phyloP scores from a whole-genome alignment of 2,329 filamentous ascomycete species.

The Atkinsonella hypoxylon region DNA sequence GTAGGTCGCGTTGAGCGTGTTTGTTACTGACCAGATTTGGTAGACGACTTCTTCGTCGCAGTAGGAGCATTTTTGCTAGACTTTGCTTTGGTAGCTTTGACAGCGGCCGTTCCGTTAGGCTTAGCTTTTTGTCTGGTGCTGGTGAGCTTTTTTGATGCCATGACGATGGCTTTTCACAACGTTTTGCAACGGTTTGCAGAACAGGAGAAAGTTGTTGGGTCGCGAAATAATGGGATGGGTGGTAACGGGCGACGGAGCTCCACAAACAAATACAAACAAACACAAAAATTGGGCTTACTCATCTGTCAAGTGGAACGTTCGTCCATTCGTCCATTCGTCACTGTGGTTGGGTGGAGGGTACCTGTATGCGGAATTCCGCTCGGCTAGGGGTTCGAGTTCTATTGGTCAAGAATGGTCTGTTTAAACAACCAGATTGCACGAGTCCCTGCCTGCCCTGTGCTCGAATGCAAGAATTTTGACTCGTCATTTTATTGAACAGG shows the following conservation, averaged over 20 bases:
- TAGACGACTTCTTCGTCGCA: slow-evolving; percentile 1
- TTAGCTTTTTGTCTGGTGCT: slow-evolving; percentile 3
- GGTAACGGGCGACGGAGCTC: neutral
- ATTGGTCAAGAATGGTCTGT: too few species aligned
- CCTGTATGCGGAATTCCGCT: too few species aligned
- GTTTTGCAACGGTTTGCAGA: neutral
- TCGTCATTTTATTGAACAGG: too few species aligned
- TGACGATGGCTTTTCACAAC: neutral
- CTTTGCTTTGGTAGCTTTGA: slow-evolving; percentile 3
- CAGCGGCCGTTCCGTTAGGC: neutral
- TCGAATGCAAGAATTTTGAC: too few species aligned
- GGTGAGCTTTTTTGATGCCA: slow-evolving; percentile 7
- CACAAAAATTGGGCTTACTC: slow-evolving; percentile 1
- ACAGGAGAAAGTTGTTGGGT: neutral
- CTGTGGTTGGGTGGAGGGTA: neutral
- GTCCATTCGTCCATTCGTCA: neutral
- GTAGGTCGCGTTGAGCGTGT: neutral
- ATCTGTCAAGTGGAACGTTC: neutral
- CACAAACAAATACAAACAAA: neutral
- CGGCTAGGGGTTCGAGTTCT: too few species aligned
- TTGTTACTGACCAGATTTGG: slow-evolving; percentile 7
- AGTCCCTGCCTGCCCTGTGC: too few species aligned
- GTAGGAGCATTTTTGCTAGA: neutral
- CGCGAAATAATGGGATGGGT: neutral
- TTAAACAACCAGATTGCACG: too few species aligned